phyloP scores from a whole-genome alignment of 2,329 filamentous ascomycete species.

The Ceratocystis diversiconidia region DNA sequence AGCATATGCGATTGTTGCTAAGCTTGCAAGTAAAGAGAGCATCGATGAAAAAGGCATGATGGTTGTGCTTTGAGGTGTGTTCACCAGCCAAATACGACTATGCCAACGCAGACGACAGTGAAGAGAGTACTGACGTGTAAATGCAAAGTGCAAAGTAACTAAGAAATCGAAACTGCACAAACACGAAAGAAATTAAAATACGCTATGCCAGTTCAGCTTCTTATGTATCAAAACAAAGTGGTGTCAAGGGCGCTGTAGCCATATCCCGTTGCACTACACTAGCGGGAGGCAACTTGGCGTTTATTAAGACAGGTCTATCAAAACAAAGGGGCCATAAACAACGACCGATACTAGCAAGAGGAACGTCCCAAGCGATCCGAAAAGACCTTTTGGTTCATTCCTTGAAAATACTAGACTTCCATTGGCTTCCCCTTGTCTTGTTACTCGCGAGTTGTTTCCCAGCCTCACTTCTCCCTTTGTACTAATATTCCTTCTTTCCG shows the following conservation, averaged over 20 bases:
- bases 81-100: not conserved
- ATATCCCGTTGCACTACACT: not conserved
- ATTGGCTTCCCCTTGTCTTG: conserved; percentile 7
- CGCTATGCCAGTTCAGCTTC: not conserved
- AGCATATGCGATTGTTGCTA: conserved; percentile 3
- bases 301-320: conserved; percentile 1
- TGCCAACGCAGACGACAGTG: not conserved
- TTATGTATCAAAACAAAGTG: not conserved
- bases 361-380: not conserved
- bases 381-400: not conserved
- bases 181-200: not conserved
- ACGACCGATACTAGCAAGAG: not conserved
- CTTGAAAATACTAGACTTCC: not conserved
- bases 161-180: not conserved
- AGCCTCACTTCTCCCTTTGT: not conserved
- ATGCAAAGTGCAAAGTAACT: not conserved
- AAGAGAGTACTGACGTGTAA: not conserved
- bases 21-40: conserved; percentile 14
- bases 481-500: not conserved
- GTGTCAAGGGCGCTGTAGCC: not conserved
- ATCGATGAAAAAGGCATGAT: conserved; percentile 13
- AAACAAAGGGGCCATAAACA: not conserved
- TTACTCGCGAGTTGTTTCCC: not conserved
- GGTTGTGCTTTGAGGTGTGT: not conserved
- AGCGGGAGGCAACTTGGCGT: not conserved